Evolutionary conservation across 768 basidiomycete species (phyloP).

Genomic region (Boletus rubescentipes): DNA sequence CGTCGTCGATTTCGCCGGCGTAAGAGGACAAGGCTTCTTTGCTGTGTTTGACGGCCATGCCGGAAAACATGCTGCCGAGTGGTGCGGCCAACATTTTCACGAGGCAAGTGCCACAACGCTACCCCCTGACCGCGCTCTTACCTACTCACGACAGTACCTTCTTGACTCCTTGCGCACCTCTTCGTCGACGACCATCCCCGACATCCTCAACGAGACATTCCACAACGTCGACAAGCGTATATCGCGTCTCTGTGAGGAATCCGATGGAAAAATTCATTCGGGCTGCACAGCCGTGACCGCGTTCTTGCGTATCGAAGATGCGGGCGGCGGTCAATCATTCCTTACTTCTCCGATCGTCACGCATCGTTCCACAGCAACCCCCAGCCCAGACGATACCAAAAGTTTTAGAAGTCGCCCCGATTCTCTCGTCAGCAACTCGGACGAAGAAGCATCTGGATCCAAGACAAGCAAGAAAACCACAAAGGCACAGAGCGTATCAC

Average conservation of each 20-base stretch:
- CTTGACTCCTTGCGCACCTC: constrained; percentile 66
- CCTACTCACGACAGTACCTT: constrained; percentile 46
- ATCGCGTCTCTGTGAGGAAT: constrained; percentile 81
- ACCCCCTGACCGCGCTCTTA: constrained; percentile 1
- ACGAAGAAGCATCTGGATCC: constrained; percentile 32
- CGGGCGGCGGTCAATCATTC: constrained; percentile 70
- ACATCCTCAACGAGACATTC: constrained; percentile 91
- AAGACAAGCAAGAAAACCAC: constrained; percentile 41
- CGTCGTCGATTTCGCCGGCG: constrained; percentile 87
- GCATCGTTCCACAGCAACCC: constrained; percentile 31
- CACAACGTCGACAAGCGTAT: constrained; percentile 86
- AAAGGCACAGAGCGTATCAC: constrained; percentile 40
- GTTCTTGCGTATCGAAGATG: constrained; percentile 90
- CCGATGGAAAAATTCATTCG: constrained; percentile 90
- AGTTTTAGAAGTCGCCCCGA: constrained; percentile 38
- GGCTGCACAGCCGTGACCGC: constrained; percentile 97
- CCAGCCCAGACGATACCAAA: constrained; percentile 33
- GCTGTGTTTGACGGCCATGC: constrained; percentile 99
- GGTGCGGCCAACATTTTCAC: constrained; percentile 97
- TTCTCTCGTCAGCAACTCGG: constrained; percentile 46
- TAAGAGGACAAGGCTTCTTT: constrained; percentile 96
- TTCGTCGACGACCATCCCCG: constrained; percentile 66
- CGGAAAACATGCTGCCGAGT: constrained; percentile 97
- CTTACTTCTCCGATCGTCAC: constrained; percentile 34
- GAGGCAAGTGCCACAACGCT: constrained; percentile 48